Conservation (phyloP, 768 basidiomycete genomes). For the Amanita pallidorosea region DNA sequence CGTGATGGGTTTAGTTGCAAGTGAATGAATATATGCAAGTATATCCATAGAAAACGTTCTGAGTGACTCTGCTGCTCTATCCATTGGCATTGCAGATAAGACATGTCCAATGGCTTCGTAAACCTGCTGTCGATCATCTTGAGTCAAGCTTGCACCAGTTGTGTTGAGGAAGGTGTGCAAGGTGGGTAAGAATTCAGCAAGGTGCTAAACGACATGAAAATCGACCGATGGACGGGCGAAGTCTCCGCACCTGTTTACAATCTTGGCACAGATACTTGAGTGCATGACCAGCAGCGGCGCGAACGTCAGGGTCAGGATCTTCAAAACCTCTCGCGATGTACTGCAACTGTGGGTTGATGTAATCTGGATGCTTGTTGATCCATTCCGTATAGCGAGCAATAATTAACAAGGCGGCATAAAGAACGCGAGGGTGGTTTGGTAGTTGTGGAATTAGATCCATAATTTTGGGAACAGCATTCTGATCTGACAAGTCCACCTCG, state of each 20-base stretch:
- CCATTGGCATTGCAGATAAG: constrained; percentile 89
- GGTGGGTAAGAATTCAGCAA: constrained; percentile 86
- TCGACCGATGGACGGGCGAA: neutral
- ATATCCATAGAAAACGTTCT: constrained; percentile 83
- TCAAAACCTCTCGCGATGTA: constrained; percentile 93
- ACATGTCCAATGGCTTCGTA: constrained; percentile 95
- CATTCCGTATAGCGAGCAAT: constrained; percentile 95
- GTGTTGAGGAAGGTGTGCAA: constrained; percentile 81
- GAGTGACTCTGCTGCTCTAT: constrained; percentile 76
- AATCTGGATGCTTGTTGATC: constrained; percentile 83
- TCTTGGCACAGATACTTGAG: constrained; percentile 96
- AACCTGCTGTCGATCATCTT: constrained; percentile 85
- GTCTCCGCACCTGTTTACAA: constrained; percentile 63
- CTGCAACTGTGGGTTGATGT: constrained; percentile 76
- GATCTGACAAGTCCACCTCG: constrained; percentile 75
- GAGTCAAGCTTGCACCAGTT: constrained; percentile 66
- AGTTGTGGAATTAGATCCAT: constrained; percentile 90
- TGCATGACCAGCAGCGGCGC: constrained; percentile 90
- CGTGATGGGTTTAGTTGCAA: constrained; percentile 40
- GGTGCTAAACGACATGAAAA: constrained; percentile 41
- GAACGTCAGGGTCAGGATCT: constrained; percentile 68
- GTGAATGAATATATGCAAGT: constrained; percentile 60
- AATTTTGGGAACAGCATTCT: constrained; percentile 86
- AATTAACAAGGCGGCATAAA: constrained; percentile 91
- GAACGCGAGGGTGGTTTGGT: constrained; percentile 82